phyloP scores from a whole-genome alignment of 2,329 filamentous ascomycete species.

The Neoascochyta sp. region DNA sequence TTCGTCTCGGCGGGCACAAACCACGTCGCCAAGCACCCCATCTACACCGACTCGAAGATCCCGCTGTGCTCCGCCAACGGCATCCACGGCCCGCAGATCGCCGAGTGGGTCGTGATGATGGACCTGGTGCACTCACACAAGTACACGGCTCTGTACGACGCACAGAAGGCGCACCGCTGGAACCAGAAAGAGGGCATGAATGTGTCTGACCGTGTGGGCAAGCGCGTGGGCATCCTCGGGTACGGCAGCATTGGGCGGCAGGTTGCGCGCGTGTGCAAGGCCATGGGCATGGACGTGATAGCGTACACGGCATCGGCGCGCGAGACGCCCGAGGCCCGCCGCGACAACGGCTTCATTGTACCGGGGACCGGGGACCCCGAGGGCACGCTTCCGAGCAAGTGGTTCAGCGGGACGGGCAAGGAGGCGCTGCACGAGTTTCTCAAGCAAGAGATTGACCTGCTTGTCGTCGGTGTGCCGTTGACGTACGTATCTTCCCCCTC shows the following conservation, averaged over 20 bases:
- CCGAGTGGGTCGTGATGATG: constrained; percentile 65
- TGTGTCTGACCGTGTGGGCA: constrained; percentile 55
- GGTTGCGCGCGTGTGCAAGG: constrained; percentile 56
- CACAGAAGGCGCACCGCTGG: constrained; percentile 58
- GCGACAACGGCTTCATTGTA: constrained; percentile 64
- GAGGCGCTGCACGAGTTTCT: constrained; percentile 53
- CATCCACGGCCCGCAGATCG: constrained; percentile 61
- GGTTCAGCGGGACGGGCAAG: constrained; percentile 56
- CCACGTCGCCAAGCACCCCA: constrained; percentile 50
- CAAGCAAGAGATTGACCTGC: constrained; percentile 53
- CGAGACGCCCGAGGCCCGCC: constrained; percentile 60
- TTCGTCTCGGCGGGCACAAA: constrained; percentile 58
- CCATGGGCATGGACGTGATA: constrained; percentile 68
- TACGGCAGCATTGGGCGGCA: constrained; percentile 62
- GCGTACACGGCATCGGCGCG: constrained; percentile 71
- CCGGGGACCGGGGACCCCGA: constrained; percentile 62
- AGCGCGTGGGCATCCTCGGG: constrained; percentile 57
- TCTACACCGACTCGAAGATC: constrained; percentile 52
- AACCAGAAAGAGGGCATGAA: constrained; percentile 31
- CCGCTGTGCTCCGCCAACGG: constrained; percentile 54
- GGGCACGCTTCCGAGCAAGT: constrained; percentile 52
- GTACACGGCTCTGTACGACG: constrained; percentile 53
- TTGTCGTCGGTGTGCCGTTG: constrained; percentile 56
- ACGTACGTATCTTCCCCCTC: constrained; percentile 38
- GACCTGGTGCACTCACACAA: constrained; percentile 55